These are phyloP conservation scores for Symmetrospora coprosmae DNA, from an alignment of 768 basidiomycete genomes.

Conservation along the genomic window DNA sequence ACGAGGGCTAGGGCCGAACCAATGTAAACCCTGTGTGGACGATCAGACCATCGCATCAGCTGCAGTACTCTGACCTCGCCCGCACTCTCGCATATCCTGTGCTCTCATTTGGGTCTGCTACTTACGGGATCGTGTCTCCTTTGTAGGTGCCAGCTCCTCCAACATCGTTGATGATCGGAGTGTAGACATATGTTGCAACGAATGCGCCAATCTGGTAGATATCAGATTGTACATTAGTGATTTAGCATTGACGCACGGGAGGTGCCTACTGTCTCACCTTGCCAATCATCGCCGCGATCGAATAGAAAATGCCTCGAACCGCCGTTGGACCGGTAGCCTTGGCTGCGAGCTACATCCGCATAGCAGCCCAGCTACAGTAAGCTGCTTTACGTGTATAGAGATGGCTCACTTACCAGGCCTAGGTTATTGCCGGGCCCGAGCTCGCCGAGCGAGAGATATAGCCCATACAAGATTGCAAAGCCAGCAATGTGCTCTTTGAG, in stretches of 20 bases:
- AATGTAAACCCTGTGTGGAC: slow-evolving; percentile 24
- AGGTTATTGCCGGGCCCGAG: slow-evolving; percentile 75
- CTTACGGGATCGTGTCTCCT: slow-evolving; percentile 10
- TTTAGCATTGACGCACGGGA: too few species aligned
- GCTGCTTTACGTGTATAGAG: not conserved
- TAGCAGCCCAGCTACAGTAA: not conserved
- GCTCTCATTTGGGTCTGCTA: not conserved
- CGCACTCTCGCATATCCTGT: too few species aligned
- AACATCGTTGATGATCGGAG: slow-evolving; percentile 32
- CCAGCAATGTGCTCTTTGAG: slow-evolving; percentile 54
- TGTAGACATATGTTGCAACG: slow-evolving; percentile 36
- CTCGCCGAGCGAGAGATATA: slow-evolving; percentile 81
- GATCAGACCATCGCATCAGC: not conserved
- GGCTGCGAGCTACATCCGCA: not conserved
- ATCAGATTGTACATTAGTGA: not conserved
- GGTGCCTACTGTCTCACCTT: slow-evolving; percentile 32
- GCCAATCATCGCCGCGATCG: slow-evolving; percentile 59
- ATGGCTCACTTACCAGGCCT: slow-evolving; percentile 38
- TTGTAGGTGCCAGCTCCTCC: slow-evolving; percentile 18
- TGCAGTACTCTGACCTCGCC: too few species aligned
- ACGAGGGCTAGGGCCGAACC: slow-evolving; percentile 53
- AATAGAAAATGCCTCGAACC: slow-evolving; percentile 20
- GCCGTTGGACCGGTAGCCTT: slow-evolving; percentile 8
- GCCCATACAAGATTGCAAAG: slow-evolving; percentile 64
- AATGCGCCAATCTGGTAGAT: slow-evolving; percentile 31